Conservation (phyloP, 228 moss, liverwort and hornwort genomes). For the Sphagnum fallax region DNA sequence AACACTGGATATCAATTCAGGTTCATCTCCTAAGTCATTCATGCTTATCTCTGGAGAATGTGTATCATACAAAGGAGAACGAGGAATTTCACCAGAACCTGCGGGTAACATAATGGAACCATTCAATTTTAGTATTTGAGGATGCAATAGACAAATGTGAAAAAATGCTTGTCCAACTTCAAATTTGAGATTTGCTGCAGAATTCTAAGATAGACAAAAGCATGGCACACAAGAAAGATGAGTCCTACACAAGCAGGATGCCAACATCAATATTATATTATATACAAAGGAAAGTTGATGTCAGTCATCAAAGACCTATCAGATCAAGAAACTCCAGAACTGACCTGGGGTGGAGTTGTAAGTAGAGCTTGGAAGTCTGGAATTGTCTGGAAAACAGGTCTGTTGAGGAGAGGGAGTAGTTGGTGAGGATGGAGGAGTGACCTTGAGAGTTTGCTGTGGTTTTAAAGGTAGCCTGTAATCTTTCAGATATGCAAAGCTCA, state of each 20-base stretch:
- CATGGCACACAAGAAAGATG: no score
- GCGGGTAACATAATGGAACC: slow-evolving; percentile 12
- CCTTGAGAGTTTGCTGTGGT: slow-evolving; percentile 17
- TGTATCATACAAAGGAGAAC: slow-evolving; percentile 25
- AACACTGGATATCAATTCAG: slow-evolving; percentile 38
- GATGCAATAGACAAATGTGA: not conserved
- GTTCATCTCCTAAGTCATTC: slow-evolving; percentile 37
- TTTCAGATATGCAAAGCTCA: slow-evolving; percentile 68
- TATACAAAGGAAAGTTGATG: not conserved
- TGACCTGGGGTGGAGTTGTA: slow-evolving; percentile 21
- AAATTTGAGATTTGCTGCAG: no score
- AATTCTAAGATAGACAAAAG: no score
- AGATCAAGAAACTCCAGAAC: not conserved
- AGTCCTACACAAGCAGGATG: not conserved
- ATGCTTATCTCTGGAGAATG: slow-evolving; percentile 11
- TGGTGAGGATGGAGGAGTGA: slow-evolving; percentile 22
- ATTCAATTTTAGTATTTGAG: not conserved
- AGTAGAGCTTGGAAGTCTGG: slow-evolving; percentile 30
- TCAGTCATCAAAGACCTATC: not conserved
- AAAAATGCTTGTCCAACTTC: not conserved
- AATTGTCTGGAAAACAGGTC: slow-evolving; percentile 24
- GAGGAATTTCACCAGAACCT: slow-evolving; percentile 18
- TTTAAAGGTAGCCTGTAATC: slow-evolving; percentile 39
- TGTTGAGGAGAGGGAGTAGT: slow-evolving; percentile 21
- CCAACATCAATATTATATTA: not conserved